Conservation (phyloP, 306 rosid genomes). For the peach (Prunus persica) region DNA sequence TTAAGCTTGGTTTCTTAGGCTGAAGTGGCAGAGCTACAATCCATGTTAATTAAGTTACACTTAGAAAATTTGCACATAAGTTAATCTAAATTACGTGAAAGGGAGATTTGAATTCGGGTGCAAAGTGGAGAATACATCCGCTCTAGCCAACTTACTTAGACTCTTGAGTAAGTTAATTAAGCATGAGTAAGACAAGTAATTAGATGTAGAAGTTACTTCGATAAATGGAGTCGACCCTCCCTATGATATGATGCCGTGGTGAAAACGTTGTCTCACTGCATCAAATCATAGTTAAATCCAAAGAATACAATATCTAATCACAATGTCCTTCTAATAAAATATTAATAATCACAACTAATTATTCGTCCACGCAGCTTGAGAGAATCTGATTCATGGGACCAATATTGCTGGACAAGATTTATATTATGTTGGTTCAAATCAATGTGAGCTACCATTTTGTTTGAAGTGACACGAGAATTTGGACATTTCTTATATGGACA, state of each 20-base stretch:
- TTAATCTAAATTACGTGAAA: no score
- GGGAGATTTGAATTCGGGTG: no score
- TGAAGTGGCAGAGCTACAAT: no score
- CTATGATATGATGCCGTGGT: neutral
- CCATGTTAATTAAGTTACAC: neutral
- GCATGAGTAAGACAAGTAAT: neutral
- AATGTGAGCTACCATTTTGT: neutral
- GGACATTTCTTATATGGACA: neutral
- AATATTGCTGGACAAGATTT: neutral
- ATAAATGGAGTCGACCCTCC: slow-evolving; percentile 6
- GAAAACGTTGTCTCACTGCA: no score
- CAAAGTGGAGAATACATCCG: rapidly evolving
- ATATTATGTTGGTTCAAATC: neutral
- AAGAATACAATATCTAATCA: no score
- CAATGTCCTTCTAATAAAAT: no score
- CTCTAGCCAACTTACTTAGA: no score
- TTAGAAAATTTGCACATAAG: neutral
- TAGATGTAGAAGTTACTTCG: neutral
- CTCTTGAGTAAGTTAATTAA: no score
- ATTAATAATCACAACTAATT: no score
- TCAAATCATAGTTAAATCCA: no score
- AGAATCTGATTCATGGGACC: neutral
- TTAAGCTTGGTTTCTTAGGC: no score
- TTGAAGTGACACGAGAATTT: slow-evolving; percentile 8
- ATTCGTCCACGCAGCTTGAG: neutral